These are phyloP conservation scores for Pezicula carpinea DNA, from an alignment of 2,329 filamentous ascomycete genomes.

Conservation along the genomic window DNA sequence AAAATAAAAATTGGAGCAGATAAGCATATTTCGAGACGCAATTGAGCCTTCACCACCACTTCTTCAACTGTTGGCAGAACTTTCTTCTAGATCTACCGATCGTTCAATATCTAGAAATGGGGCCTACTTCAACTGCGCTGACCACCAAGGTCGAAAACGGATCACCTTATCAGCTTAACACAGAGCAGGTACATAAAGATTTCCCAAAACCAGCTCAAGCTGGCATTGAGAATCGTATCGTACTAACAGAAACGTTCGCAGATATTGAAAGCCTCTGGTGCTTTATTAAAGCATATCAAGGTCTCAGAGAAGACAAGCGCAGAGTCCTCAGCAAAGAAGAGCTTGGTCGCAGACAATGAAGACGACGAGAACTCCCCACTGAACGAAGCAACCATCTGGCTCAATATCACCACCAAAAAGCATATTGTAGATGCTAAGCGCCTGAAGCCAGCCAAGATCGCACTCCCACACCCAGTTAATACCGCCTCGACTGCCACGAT, in stretches of 20 bases:
- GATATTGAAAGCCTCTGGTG: constrained; percentile 59
- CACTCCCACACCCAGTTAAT: constrained; percentile 72
- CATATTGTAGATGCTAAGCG: constrained; percentile 68
- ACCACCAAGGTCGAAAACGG: constrained; percentile 29
- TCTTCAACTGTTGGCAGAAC: not conserved
- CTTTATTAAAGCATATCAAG: constrained; percentile 58
- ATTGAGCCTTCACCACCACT: not conserved
- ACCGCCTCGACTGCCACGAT: constrained; percentile 62
- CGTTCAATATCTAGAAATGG: constrained; percentile 17
- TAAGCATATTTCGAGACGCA: not conserved
- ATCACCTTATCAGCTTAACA: constrained; percentile 28
- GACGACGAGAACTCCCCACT: constrained; percentile 37
- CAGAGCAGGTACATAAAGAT: constrained; percentile 23
- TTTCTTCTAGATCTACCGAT: not conserved
- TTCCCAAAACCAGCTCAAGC: not conserved
- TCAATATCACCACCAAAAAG: constrained; percentile 60
- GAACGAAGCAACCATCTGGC: constrained; percentile 52
- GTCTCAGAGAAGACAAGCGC: constrained; percentile 42
- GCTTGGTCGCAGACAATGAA: constrained; percentile 45
- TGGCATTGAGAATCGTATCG: not conserved
- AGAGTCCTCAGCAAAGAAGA: constrained; percentile 46
- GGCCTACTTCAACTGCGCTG: constrained; percentile 22
- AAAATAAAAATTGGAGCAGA: not conserved
- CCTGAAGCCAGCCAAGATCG: constrained; percentile 80
- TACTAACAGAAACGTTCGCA: constrained; percentile 27